phyloP scores from a whole-genome alignment of 225 moss, liverwort and hornwort species.

The Physcomitrium patens region DNA sequence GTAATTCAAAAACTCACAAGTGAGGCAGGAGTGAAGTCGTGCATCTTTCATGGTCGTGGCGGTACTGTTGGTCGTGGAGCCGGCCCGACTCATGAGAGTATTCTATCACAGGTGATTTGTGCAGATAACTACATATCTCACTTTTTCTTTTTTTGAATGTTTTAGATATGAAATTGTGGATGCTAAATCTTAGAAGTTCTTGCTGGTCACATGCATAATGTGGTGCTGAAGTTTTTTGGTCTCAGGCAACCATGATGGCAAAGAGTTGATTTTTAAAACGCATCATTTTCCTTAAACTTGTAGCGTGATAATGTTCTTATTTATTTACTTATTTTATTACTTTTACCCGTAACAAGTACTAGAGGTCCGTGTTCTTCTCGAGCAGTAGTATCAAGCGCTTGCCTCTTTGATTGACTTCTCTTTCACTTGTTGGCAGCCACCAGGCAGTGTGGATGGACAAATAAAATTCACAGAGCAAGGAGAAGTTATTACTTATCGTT shows the following conservation, averaged over 20 bases:
- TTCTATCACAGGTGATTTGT: conserved; percentile 81
- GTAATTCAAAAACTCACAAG: conserved; percentile 82
- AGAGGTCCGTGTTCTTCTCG: conserved; percentile 13
- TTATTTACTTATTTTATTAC: no score
- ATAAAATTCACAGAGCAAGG: conserved; percentile 99
- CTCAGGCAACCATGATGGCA: not conserved
- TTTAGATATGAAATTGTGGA: conserved; percentile 7
- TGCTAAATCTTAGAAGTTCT: conserved; percentile 7
- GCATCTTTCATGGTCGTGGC: conserved; percentile 98
- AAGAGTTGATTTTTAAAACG: conserved; percentile 10
- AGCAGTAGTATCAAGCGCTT: conserved; percentile 24
- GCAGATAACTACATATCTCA: conserved; percentile 9
- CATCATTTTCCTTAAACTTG: not conserved
- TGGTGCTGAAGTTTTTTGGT: conserved; percentile 10
- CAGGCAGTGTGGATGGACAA: conserved; percentile 90
- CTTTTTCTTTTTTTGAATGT: not conserved
- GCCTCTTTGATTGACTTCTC: conserved; percentile 19
- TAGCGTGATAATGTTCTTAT: not conserved
- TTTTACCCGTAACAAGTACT: conserved; percentile 22
- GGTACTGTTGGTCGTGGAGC: conserved; percentile 99
- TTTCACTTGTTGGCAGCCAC: conserved; percentile 64
- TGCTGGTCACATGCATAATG: conserved; percentile 11
- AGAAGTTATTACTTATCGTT: conserved; percentile 97
- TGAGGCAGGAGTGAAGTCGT: conserved; percentile 80
- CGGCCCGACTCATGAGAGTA: conserved; percentile 99